A percentile compares a stretch with the other conserved stretches of the same genome.
Evolutionary conservation across 768 basidiomycete genomes (phyloP).

Genomic region (Gymnopilus dilepis): DNA sequence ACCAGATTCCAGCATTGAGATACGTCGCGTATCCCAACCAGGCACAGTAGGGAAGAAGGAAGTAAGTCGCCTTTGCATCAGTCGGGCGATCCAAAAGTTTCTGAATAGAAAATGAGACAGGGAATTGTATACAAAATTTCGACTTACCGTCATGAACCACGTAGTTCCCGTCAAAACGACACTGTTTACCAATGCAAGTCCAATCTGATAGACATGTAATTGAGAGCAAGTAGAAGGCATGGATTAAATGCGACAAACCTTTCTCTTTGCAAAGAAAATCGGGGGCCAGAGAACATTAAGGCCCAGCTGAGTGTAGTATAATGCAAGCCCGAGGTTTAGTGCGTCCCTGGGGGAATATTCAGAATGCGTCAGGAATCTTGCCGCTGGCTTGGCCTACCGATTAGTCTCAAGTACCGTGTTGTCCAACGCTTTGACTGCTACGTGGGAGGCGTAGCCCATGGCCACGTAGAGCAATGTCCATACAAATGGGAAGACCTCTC

Average conservation of each 20-base stretch:
- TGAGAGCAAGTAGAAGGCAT: not conserved
- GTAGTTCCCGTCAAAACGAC: slow-evolving; percentile 56
- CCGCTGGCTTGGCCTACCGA: slow-evolving; percentile 39
- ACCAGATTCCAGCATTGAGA: slow-evolving; percentile 70
- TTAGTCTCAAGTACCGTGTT: slow-evolving; percentile 40
- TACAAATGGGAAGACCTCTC: slow-evolving; percentile 60
- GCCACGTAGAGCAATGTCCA: slow-evolving; percentile 57
- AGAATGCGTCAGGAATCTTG: not conserved
- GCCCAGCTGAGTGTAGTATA: slow-evolving; percentile 67
- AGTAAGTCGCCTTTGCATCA: slow-evolving; percentile 53
- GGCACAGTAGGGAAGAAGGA: slow-evolving; percentile 67
- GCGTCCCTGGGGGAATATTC: slow-evolving; percentile 36
- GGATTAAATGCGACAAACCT: slow-evolving; percentile 34
- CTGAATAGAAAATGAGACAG: slow-evolving; percentile 30
- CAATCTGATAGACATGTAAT: slow-evolving; percentile 42
- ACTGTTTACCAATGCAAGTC: slow-evolving; percentile 60
- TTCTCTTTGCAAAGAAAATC: slow-evolving; percentile 60
- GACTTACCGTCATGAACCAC: slow-evolving; percentile 61
- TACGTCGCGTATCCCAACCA: slow-evolving; percentile 73
- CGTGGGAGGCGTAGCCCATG: slow-evolving; percentile 73
- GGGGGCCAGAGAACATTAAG: slow-evolving; percentile 69
- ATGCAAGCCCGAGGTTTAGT: slow-evolving; percentile 50
- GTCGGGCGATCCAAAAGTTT: slow-evolving; percentile 55
- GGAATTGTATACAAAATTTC: not conserved
- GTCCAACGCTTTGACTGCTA: slow-evolving; percentile 62